A percentile compares a stretch with the other conserved stretches of the same genome.
phyloP scores from a whole-genome alignment of 257 asterid species.

The Schizonepeta tenuifolia region DNA sequence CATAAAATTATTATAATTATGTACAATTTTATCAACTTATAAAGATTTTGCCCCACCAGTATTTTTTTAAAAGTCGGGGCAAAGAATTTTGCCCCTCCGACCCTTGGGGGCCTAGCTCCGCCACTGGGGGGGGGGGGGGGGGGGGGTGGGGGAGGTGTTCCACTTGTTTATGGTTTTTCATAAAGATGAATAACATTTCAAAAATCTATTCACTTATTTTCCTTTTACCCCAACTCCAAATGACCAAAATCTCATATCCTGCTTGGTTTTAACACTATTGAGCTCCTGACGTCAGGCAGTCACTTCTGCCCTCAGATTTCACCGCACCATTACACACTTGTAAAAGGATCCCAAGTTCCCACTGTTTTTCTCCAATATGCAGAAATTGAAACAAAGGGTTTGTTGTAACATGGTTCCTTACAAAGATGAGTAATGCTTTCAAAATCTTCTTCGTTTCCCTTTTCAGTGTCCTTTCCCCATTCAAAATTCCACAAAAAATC shows the following conservation, averaged over 20 bases:
- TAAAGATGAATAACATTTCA: not conserved
- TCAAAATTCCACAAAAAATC: not conserved
- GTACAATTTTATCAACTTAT: too few relatives aligned
- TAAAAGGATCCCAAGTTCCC: not conserved
- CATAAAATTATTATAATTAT: too few relatives aligned
- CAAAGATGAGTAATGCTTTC: not conserved
- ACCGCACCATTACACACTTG: not conserved
- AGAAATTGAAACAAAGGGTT: not conserved
- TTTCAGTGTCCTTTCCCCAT: not conserved
- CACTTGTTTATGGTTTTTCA: not conserved
- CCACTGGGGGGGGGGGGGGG: too few relatives aligned
- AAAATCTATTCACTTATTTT: not conserved
- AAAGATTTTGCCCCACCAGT: too few relatives aligned
- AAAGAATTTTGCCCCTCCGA: too few relatives aligned
- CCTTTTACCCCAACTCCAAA: not conserved
- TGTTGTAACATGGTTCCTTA: not conserved
- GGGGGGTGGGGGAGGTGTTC: too few relatives aligned
- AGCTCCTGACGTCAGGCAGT: not conserved
- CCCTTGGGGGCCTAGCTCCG: too few relatives aligned
- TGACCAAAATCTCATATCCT: not conserved
- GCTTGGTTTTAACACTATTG: not conserved
- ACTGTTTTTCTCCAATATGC: not conserved
- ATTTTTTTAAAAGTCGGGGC: too few relatives aligned
- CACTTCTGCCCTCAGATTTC: not conserved
- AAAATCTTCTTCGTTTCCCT: not conserved